A percentile compares a stretch with the other conserved stretches of the same genome.
These are phyloP conservation scores for Fragaria vesca DNA, from an alignment of 306 rosid genomes.

Conservation along the genomic window DNA sequence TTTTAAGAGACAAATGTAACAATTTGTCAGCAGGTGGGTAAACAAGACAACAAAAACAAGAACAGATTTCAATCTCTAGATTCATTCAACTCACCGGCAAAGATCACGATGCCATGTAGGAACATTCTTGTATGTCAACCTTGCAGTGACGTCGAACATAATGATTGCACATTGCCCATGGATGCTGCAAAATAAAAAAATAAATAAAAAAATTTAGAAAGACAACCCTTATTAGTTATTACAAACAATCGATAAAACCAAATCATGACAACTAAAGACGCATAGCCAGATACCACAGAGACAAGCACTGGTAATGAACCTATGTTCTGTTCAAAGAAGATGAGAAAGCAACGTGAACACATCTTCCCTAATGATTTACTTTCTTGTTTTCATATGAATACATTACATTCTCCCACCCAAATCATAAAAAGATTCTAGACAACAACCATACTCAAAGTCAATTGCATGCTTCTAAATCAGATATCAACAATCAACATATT, in stretches of 20 bases:
- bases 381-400: not conserved
- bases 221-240: not conserved
- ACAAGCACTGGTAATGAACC: too few species aligned
- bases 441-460: too few species aligned
- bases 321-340: not conserved
- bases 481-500: not conserved
- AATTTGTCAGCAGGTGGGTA: not conserved
- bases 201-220: not conserved
- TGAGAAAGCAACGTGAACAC: not conserved
- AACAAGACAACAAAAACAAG: not conserved
- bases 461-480: not conserved
- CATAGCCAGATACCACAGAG: not conserved
- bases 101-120: constrained; percentile 85
- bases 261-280: not conserved
- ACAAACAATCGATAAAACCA: not conserved
- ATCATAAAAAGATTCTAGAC: not conserved
- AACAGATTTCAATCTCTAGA: not conserved
- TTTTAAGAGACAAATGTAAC: not conserved
- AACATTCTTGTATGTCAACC: constrained; percentile 72
- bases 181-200: constrained; percentile 38
- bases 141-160: constrained; percentile 78
- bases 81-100: constrained; percentile 44
- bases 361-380: not conserved
- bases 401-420: not conserved
- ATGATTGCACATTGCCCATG: constrained; percentile 80